A percentile compares a stretch with the other conserved stretches of the same genome.
phyloP scores from a whole-genome alignment of 2,329 filamentous ascomycete genomes.

The Colletotrichum neosansevieriae region DNA sequence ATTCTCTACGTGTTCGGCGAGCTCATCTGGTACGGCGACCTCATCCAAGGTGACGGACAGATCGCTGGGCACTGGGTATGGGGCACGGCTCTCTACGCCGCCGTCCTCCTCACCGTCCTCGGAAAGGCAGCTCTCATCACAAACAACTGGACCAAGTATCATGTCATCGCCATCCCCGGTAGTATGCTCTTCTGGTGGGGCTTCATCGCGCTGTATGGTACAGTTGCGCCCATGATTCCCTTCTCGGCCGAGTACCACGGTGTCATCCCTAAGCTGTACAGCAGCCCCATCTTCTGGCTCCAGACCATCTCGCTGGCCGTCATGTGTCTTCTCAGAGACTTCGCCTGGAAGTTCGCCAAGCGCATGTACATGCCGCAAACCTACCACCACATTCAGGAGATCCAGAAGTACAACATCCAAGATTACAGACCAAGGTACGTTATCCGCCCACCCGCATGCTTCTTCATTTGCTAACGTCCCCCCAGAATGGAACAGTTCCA shows the following conservation, averaged over 20 bases:
- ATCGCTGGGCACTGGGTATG: constrained; percentile 96
- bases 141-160: constrained; percentile 99
- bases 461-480: constrained; percentile 38
- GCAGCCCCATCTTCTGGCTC: constrained; percentile 89
- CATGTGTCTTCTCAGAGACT: constrained; percentile 87
- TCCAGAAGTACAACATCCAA: constrained; percentile 99
- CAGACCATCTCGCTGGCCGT: constrained; percentile 85
- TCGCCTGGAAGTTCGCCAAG: constrained; percentile 97
- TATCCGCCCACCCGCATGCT: background rate
- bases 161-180: constrained; percentile 93
- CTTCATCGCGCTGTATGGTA: constrained; percentile 90
- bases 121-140: constrained; percentile 95
- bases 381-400: constrained; percentile 99
- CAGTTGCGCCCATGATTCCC: constrained; percentile 82
- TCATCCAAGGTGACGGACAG: constrained; percentile 82
- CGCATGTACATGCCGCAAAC: constrained; percentile 96
- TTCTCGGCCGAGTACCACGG: constrained; percentile 89
- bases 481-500: constrained; percentile 98
- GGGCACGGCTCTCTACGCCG: constrained; percentile 94
- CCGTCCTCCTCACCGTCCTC: constrained; percentile 91
- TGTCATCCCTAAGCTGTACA: constrained; percentile 83
- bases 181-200: constrained; percentile 92
- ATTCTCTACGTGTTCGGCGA: constrained; percentile 89
- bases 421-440: constrained; percentile 93
- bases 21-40: constrained; percentile 84